Conservation (phyloP, 768 basidiomycete genomes). For the Pisolithus microcarpus region DNA sequence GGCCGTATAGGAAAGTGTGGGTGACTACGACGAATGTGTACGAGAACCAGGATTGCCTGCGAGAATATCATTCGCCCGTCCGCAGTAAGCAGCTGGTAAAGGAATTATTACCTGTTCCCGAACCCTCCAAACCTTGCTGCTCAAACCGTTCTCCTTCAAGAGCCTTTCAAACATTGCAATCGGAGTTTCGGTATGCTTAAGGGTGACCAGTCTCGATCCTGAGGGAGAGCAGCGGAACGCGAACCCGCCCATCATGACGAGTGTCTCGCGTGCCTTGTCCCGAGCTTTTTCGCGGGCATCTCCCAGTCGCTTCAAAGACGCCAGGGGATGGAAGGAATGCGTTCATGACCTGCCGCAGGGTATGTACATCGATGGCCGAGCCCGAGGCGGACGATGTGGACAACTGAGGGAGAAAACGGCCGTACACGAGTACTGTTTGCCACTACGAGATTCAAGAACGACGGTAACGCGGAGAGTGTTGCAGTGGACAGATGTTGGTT, state of each 20-base stretch:
- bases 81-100: background rate
- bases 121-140: constrained; percentile 80
- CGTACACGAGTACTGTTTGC: constrained; percentile 25
- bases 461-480: constrained; percentile 61
- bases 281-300: constrained; percentile 67
- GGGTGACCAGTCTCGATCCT: constrained; percentile 38
- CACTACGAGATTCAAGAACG: constrained; percentile 58
- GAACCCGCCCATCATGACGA: constrained; percentile 68
- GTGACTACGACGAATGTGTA: constrained; percentile 64
- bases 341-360: constrained; percentile 59
- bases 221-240: constrained; percentile 54
- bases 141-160: constrained; percentile 63
- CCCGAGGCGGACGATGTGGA: constrained; percentile 40
- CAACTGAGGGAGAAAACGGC: constrained; percentile 47
- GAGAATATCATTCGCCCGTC: background rate
- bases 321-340: constrained; percentile 72
- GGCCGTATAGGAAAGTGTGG: constrained; percentile 74
- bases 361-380: constrained; percentile 42
- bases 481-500: constrained; percentile 80
- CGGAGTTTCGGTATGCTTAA: constrained; percentile 65
- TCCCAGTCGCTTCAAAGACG: constrained; percentile 74
- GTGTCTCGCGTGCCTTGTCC: constrained; percentile 64
- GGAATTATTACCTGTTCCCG: constrained; percentile 68
- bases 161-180: constrained; percentile 63
- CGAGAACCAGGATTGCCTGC: constrained; percentile 59